Conservation (phyloP, 2,329 filamentous ascomycete genomes). For the Blastomyces parvus region DNA sequence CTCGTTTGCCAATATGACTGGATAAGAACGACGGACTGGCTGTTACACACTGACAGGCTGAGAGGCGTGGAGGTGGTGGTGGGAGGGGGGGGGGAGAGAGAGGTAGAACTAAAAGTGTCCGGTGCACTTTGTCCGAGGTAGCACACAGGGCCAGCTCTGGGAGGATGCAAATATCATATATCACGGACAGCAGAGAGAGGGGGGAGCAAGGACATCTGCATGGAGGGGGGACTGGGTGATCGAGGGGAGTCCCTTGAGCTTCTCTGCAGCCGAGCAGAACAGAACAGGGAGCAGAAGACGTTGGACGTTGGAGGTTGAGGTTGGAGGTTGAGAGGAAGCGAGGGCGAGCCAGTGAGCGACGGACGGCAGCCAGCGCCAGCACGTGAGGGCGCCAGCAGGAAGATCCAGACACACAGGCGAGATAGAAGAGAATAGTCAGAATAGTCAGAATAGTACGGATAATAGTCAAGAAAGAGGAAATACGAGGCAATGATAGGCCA, state of each 20-base stretch:
- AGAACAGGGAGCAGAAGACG: constrained; percentile 9
- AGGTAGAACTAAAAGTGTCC: not conserved
- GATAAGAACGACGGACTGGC: not conserved
- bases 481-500: not conserved
- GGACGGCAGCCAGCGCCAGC: not conserved
- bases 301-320: constrained; percentile 9
- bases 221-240: not conserved
- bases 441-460: no score
- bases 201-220: constrained; percentile 1
- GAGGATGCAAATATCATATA: constrained; percentile 4
- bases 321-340: not conserved
- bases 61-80: no score
- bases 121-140: constrained; percentile 3
- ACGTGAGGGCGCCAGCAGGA: not conserved
- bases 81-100: constrained; percentile 9
- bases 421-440: no score
- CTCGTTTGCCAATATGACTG: constrained; percentile 1
- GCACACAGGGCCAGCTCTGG: not conserved
- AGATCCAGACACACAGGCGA: not conserved
- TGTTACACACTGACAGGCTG: constrained; percentile 13
- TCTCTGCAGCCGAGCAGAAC: constrained; percentile 1
- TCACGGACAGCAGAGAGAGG: constrained; percentile 4
- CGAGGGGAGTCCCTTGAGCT: not conserved
- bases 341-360: not conserved
- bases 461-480: no score